Base-by-base conservation (phyloP, 2,329 filamentous ascomycete species). In the Fusarium subglutinans region DNA sequence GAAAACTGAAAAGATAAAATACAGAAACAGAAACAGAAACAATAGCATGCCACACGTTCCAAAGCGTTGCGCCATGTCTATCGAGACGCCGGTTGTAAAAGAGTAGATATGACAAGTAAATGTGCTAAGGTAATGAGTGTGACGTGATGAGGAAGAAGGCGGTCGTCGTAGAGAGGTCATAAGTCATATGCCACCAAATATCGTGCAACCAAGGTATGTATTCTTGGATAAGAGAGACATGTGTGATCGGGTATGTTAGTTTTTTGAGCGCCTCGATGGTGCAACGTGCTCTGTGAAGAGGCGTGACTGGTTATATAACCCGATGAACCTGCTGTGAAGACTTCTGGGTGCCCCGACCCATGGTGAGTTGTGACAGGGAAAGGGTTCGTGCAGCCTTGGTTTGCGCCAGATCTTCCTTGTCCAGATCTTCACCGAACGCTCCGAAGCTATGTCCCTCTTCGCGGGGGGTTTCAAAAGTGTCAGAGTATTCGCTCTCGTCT, bases 301-400 rank as follows among this genome's bases (percentile, higher is more conserved):
- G 24, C 43, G 40, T 59, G 26, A 28, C 53, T 59, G 43, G 51
- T 73, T 63, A 81, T 59, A 79, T 76, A 55, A 77, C 73, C 40
- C 79, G 76, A 22, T 75, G 76, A 38, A 68, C 56, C 59, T 73
- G 63, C 53, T 77, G 79, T 15, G 76, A 71, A 54, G 73, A 65
- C 38, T 63, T 69, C 45, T 74, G 72, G 22, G 72, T 54, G 55
- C 63, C 67, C 51, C 70, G 77, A 18, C 69, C 83, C 74, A 88
- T 82, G 2, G 89, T 91, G 75, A 91, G 80, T 77, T 90, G 89
- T 68, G 89, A 89, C 17, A 92, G 84, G 35, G 89, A 93, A 77
- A 94, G 85, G 48, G 90, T 92, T 72, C 89, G 88, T 28, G 89
- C 89, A 3, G 90, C 89, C 78, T 84, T 89, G 70, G 88, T 87